Conservation (phyloP, 495 filamentous ascomycete species). For the Bombardia bombarda region DNA sequence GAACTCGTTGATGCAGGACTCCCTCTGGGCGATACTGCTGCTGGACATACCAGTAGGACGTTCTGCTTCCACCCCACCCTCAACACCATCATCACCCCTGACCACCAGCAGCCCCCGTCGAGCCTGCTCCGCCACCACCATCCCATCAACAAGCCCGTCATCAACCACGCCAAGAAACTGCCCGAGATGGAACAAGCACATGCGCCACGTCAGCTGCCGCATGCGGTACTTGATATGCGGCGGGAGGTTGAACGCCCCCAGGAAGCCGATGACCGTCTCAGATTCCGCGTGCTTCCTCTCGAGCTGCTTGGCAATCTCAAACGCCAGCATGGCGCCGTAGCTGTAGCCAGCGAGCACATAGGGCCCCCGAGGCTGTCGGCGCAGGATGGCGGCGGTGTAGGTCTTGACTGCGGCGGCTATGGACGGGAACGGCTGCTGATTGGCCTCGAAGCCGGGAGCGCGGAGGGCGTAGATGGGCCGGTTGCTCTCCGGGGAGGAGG, state of each 20-base stretch:
- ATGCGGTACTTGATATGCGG: constrained; percentile 47
- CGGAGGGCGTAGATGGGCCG: constrained; percentile 49
- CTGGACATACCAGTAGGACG: no score
- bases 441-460: constrained; percentile 41
- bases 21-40: no score
- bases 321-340: constrained; percentile 46
- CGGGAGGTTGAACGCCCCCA: constrained; percentile 34
- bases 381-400: constrained; percentile 38
- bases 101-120: constrained; percentile 11
- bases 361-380: constrained; percentile 41
- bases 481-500: no score
- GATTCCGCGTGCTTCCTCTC: constrained; percentile 16
- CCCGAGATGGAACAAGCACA: constrained; percentile 36
- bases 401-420: constrained; percentile 26
- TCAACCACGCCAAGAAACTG: constrained; percentile 41
- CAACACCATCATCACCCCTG: no score
- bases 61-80: no score
- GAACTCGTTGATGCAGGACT: no score
- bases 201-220: constrained; percentile 38
- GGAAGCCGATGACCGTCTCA: constrained; percentile 21
- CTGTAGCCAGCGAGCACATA: constrained; percentile 52
- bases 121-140: constrained; percentile 10
- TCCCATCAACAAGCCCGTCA: constrained; percentile 23
- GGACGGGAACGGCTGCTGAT: constrained; percentile 25
- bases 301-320: constrained; percentile 44